Base-by-base conservation (phyloP, 352 stramenopile species). In the Globisporangium orthogonon region DNA sequence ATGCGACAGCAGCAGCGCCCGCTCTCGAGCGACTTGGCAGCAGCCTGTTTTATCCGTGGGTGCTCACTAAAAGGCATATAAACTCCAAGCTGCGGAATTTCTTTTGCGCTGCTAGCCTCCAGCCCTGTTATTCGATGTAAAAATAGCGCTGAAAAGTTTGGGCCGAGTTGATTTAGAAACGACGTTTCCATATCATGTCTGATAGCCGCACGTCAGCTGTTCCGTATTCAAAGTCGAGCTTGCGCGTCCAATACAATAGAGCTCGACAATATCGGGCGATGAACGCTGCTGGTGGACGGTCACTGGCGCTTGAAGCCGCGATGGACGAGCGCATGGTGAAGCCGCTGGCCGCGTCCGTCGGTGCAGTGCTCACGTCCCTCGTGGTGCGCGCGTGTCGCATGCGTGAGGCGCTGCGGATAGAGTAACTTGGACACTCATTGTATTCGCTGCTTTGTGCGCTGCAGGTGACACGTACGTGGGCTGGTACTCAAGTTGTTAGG, bases 261-360 rank as follows among this genome's bases (percentile, higher is more conserved):
- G 41, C 13, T 28, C 41, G 18, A 28, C 23, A 28, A 28, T 47
- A 47, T 7, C n/a, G 39, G 28, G 28, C 41, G 15, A 29, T 18
- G 15, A 23, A 23, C 7, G 10, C 7, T 17, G 18, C 3, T 18
- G 41, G 28, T 18, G 7, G n/a, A 6, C 28, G 41, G 23, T 17
- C 17, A 28, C 41, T 47, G 23, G 17, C 14, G 43, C 43, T 30
- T 29, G n/a, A 10, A 18, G 18, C 43, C 2, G 37, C 45, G 37
- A 86, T 89, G 70, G 83, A 92, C 47, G 79, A 89, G 62, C 79
- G 65, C 55, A 28, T 78, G 46, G 82, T 86, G 73, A 93, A 89
- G 65, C 74, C 76, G 10, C 47, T 58, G 15, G 73, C 80, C 13
- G 83, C 83, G 53, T 88, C 80, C 31, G 41, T 89, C 37, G 78